Base-by-base conservation (phyloP, 1,139 yeast species). In the Nakaseomyces sp. region DNA sequence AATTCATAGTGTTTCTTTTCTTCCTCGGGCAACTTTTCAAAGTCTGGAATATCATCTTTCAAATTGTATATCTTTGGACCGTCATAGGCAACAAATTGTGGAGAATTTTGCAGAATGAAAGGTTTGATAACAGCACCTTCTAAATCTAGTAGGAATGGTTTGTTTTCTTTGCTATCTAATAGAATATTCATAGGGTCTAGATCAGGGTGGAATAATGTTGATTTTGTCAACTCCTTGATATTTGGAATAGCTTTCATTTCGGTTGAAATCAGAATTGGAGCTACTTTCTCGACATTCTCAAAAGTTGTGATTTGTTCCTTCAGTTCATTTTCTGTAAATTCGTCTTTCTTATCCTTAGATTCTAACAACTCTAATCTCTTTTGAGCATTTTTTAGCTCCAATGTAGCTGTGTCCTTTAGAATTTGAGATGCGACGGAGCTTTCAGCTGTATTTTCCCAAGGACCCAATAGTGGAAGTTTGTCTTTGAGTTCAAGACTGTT, bases 101-200 rank as follows among this genome's bases (percentile, higher is more conserved):
- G 97, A 52, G 87, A 80, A 33, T 75, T 77, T 49, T 79, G 79
- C 52, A 86, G 74, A 45, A 86, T 69, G 57, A 84, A 83, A 41
- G 98, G 97, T 60, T 85, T 83, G 52, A 87, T 77, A 16, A 79
- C 66, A 10, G 91, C 65, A 54, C 81, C 79, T 66, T 91, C 97
- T 59, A 87, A 82, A 64, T 91, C 97, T 44, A 87, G 60, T 50
- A 88, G 77, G 55, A 69, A 73, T 8, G 73, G 70, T 10, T 47
- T 50, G n/a, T 45, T 43, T 16, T 60, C 61, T 13, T 67, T 68
- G 15, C 68, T 70, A 16, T 69, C 65, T 19, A 74, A 64, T 36
- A 89, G 70, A 16, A 86, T 85, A 60, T 91, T 91, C 74, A 88
- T 72, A 25, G 98, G 97, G 62, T 87, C 94, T 55, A 91, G 69